Percentiles rank a stretch among this genome's conserved stretches.
These are phyloP conservation scores for Fusarium sp. DNA, from an alignment of 2,329 filamentous ascomycete species.

Conservation along the genomic window DNA sequence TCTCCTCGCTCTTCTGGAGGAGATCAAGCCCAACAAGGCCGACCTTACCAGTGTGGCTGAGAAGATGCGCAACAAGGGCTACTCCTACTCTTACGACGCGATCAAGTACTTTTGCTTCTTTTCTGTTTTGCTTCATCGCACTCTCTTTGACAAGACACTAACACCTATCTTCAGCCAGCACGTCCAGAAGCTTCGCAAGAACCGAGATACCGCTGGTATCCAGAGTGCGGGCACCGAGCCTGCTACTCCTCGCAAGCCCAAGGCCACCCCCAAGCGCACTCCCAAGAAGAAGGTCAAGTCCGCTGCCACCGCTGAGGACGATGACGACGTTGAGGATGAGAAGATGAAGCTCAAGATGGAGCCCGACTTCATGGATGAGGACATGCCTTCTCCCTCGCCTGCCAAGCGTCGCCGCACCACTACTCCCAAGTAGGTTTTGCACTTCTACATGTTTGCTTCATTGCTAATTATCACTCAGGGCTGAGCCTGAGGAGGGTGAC, in stretches of 20 bases:
- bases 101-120: slow-evolving; percentile 56
- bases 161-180: slow-evolving; percentile 58
- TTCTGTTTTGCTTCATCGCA: slow-evolving; percentile 11
- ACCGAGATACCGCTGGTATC: slow-evolving; percentile 51
- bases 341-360: slow-evolving; percentile 51
- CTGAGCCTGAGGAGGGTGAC: slow-evolving; percentile 30
- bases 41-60: slow-evolving; percentile 53
- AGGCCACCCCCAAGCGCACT: slow-evolving; percentile 52
- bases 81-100: slow-evolving; percentile 57
- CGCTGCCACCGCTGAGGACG: slow-evolving; percentile 27
- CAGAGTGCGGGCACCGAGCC: slow-evolving; percentile 35
- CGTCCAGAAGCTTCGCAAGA: slow-evolving; percentile 61
- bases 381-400: slow-evolving; percentile 16
- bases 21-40: slow-evolving; percentile 54
- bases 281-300: slow-evolving; percentile 49
- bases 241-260: slow-evolving; percentile 47
- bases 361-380: slow-evolving; percentile 22
- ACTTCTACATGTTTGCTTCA: no score
- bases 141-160: slow-evolving; percentile 20
- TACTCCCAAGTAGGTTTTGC: slow-evolving; percentile 39
- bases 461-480: slow-evolving; percentile 32
- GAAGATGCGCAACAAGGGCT: slow-evolving; percentile 55
- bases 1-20: slow-evolving; percentile 56
- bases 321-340: slow-evolving; percentile 47
- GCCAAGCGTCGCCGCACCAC: slow-evolving; percentile 49